Base-by-base conservation (phyloP, 169 alveolate species). In the Babesia ovis region DNA sequence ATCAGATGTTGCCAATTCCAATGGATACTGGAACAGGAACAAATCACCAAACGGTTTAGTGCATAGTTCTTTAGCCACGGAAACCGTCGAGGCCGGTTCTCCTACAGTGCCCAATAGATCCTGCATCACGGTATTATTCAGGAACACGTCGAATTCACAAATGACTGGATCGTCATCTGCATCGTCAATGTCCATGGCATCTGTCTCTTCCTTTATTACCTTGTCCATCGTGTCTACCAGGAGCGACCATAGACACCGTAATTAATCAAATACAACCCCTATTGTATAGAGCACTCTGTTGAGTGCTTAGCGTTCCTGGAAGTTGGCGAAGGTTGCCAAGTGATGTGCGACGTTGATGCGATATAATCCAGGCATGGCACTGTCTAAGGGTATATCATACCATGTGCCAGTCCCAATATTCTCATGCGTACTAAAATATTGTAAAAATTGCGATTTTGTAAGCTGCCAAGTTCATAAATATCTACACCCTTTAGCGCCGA, bases 21-120 rank as follows among this genome's bases (percentile, higher is more conserved):
- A 73, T 9, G 86, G 86, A 16, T 77, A 77, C 73, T 77, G 86
- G 22, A 77, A 53, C 18, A 77, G 37, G 48, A 77, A 56, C 42
- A 77, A 12, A 29, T 62, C 64, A 23, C 71, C 73, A 41, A 77
- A 77, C 1, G 86, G 86, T 22, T 77, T 77, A 34, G 64, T 67
- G 56, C 66, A 64, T 22, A 77, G 37, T 31, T 77, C 86, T 25
- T 45, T 77, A 29, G 68, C 67, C 27, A 77, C 68, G 14, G 79
- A 39, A 1, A 77, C 35, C 0, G 48, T 67, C 0, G 45, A 56
- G 4, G 86, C 71, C 32, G 76, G 80, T 42, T 77, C 76, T 1
- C 43, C 79, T 12, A 77, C 54, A 41, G 51, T 34, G 6, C 68
- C 48, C 27, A 77, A 34, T 23, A 77, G 60, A 35, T 77, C 81